These are phyloP conservation scores for Vaccinium vitisidaea DNA, from an alignment of 148 eudicot species.

Conservation along the genomic window DNA sequence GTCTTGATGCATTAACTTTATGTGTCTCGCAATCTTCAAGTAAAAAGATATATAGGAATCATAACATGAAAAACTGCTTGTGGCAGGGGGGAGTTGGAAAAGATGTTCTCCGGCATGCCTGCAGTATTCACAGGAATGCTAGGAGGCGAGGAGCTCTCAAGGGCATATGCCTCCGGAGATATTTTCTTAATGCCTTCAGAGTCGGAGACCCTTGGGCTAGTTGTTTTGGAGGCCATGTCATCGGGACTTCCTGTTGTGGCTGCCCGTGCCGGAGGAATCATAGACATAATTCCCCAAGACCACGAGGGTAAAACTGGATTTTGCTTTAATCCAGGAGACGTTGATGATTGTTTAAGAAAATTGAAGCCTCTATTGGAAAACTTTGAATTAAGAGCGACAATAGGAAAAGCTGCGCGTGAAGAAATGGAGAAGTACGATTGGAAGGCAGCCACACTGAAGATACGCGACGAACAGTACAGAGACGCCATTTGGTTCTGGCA, in stretches of 20 bases:
- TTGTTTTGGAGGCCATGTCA: constrained; percentile 95
- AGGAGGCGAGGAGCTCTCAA: constrained; percentile 86
- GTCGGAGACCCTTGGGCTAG: constrained; percentile 86
- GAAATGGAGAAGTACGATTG: constrained; percentile 95
- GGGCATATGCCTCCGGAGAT: constrained; percentile 92
- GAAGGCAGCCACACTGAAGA: constrained; percentile 74
- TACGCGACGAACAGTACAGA: constrained; percentile 71
- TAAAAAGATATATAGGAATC: too few relatives aligned
- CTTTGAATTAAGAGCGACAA: constrained; percentile 45
- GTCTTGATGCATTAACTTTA: too few relatives aligned
- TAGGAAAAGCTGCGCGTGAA: constrained; percentile 73
- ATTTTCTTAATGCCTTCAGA: constrained; percentile 92
- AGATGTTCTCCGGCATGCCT: constrained; percentile 77
- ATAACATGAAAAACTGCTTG: not conserved
- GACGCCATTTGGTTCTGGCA: constrained; percentile 97
- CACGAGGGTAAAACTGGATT: constrained; percentile 75
- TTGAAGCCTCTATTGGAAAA: constrained; percentile 61
- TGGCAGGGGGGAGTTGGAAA: constrained; percentile 65
- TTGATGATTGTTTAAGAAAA: constrained; percentile 72
- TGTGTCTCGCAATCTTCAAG: too few relatives aligned
- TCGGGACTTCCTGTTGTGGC: constrained; percentile 91
- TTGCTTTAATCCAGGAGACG: constrained; percentile 68
- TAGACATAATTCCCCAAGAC: constrained; percentile 74
- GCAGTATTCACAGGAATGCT: constrained; percentile 87
- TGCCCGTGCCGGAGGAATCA: constrained; percentile 91